Evolutionary conservation across 106 monocot species (phyloP).

Genomic region (Apostasia shenzhenica): DNA sequence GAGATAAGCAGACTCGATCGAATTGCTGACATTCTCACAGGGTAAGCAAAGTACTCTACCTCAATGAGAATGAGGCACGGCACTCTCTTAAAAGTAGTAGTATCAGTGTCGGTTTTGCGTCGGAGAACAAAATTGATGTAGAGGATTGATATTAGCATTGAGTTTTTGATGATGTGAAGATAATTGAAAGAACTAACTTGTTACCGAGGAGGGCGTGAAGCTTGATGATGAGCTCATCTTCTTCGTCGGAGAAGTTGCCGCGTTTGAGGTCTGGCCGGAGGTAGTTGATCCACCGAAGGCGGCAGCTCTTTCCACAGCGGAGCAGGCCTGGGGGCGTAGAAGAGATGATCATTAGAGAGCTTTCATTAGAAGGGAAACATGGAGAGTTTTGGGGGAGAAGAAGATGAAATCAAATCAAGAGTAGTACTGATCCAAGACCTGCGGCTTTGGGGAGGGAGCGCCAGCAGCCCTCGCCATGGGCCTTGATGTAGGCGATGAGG

Average conservation of each 20-base stretch:
- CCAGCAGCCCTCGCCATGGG: constrained; percentile 88
- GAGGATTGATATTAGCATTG: not conserved
- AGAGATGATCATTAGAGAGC: not conserved
- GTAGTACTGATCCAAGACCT: constrained; percentile 12
- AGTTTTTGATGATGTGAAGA: not conserved
- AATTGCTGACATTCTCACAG: not conserved
- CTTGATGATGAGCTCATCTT: constrained; percentile 89
- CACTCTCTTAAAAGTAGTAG: no score
- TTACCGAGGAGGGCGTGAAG: constrained; percentile 77
- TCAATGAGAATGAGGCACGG: no score
- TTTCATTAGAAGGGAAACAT: not conserved
- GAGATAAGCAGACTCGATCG: not conserved
- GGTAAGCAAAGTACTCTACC: not conserved
- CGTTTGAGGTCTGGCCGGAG: constrained; percentile 90
- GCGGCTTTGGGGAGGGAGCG: constrained; percentile 88
- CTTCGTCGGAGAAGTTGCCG: constrained; percentile 86
- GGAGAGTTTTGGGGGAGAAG: not conserved
- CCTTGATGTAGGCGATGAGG: constrained; percentile 74
- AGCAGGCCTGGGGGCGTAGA: constrained; percentile 40
- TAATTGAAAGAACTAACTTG: constrained; percentile 32
- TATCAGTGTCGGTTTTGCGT: not conserved
- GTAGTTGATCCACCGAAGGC: constrained; percentile 95
- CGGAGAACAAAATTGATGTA: not conserved
- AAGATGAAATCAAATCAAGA: not conserved
- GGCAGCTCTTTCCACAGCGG: constrained; percentile 88